These are phyloP conservation scores for Xylaria sp. DNA, from an alignment of 2,329 filamentous ascomycete species.

Conservation along the genomic window DNA sequence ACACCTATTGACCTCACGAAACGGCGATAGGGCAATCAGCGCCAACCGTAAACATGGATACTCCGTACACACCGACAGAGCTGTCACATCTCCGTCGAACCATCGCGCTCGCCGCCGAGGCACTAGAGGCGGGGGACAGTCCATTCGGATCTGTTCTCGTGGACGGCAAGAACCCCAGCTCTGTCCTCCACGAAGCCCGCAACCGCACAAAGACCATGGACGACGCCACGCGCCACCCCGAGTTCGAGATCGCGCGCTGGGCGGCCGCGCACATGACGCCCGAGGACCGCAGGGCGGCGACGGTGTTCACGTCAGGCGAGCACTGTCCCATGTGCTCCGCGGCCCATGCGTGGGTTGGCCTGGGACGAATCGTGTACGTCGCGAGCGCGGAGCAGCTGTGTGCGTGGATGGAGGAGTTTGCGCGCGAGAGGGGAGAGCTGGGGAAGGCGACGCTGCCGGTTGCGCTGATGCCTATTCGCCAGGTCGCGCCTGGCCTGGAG, in stretches of 20 bases:
- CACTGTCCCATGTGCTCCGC: slow-evolving; percentile 35
- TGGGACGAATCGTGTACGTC: slow-evolving; percentile 33
- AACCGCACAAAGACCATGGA: slow-evolving; percentile 25
- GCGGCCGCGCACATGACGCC: slow-evolving; percentile 21
- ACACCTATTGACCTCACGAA: too few relatives aligned
- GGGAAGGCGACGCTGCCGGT: slow-evolving; percentile 10
- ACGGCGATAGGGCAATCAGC: neutral
- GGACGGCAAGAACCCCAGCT: neutral
- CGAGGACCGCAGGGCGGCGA: slow-evolving; percentile 15
- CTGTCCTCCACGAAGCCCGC: slow-evolving; percentile 25
- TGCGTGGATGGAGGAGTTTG: slow-evolving; percentile 25
- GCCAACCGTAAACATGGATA: neutral
- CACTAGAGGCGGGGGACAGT: slow-evolving; percentile 34
- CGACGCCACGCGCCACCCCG: slow-evolving; percentile 32
- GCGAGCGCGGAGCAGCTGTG: slow-evolving; percentile 24
- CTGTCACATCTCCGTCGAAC: slow-evolving; percentile 31
- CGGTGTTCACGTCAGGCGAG: slow-evolving; percentile 34
- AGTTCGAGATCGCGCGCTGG: slow-evolving; percentile 34
- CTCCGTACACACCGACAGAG: slow-evolving; percentile 17
- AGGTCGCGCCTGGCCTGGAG: slow-evolving; percentile 21
- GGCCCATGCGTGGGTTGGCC: slow-evolving; percentile 30
- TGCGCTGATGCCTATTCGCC: slow-evolving; percentile 5
- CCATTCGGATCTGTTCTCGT: slow-evolving; percentile 34
- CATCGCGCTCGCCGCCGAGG: slow-evolving; percentile 40
- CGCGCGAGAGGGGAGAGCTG: neutral